These are phyloP conservation scores for Aspergillus cejpii DNA, from an alignment of 2,329 filamentous ascomycete genomes.

Conservation along the genomic window DNA sequence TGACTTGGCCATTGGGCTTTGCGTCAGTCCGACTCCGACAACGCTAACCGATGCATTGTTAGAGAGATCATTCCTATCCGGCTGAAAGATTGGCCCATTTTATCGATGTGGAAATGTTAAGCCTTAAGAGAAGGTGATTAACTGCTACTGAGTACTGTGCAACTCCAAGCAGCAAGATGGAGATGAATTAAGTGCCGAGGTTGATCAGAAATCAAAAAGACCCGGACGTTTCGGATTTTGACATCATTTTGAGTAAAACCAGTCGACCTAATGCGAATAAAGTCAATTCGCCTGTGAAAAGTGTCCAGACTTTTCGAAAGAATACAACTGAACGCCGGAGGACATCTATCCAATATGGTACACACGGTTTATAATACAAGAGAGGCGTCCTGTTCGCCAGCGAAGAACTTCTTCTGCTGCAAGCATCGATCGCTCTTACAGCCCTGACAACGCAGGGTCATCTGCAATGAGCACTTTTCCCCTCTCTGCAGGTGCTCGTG, in stretches of 20 bases:
- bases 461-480: conserved; percentile 68
- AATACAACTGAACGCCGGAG: not conserved
- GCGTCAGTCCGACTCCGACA: not conserved
- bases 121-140: too few relatives aligned
- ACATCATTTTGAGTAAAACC: not conserved
- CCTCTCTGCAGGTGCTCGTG: conserved; percentile 69
- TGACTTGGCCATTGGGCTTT: not conserved
- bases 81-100: not conserved
- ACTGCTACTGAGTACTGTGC: not conserved
- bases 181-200: too few relatives aligned
- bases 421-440: conserved; percentile 85
- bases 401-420: conserved; percentile 63
- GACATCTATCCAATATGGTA: not conserved
- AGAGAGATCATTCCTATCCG: not conserved
- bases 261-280: too few relatives aligned
- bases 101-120: not conserved
- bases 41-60: not conserved
- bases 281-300: too few relatives aligned
- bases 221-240: not conserved
- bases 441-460: conserved; percentile 85
- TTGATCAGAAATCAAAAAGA: too few relatives aligned
- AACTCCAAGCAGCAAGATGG: not conserved
- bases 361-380: conserved; percentile 28
- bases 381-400: conserved; percentile 33
- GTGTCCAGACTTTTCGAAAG: too few relatives aligned